These are phyloP conservation scores for Castanopsis chinensis DNA, from an alignment of 306 rosid genomes.

Conservation along the genomic window DNA sequence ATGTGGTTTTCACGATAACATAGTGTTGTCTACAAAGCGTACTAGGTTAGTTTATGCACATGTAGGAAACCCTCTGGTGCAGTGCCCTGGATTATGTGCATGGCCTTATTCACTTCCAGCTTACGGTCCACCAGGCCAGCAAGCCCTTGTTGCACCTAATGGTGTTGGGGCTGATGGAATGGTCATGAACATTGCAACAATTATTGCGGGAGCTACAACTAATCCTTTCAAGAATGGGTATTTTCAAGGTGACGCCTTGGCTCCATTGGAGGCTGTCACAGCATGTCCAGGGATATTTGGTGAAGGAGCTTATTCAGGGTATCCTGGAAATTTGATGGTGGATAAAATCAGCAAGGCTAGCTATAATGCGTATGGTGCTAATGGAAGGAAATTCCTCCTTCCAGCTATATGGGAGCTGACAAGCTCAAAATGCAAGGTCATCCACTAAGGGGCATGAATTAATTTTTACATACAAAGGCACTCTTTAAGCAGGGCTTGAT, in stretches of 20 bases:
- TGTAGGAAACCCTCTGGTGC: conserved; percentile 29
- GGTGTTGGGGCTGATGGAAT: conserved; percentile 20
- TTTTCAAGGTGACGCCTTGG: conserved; percentile 25
- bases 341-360: conserved; percentile 15
- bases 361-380: conserved; percentile 23
- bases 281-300: conserved; percentile 37
- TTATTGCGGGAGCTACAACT: conserved; percentile 30
- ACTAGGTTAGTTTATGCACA: conserved; percentile 19
- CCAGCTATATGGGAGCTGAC: conserved; percentile 29
- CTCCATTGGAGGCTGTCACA: conserved; percentile 28
- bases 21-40: neutral
- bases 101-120: conserved; percentile 30
- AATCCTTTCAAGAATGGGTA: conserved; percentile 28
- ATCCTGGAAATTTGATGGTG: conserved; percentile 29
- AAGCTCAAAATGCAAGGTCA: conserved; percentile 16
- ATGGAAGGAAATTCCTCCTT: conserved; percentile 34
- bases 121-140: conserved; percentile 11
- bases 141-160: conserved; percentile 29
- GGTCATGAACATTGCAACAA: conserved; percentile 20
- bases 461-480: neutral
- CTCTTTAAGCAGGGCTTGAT: neutral
- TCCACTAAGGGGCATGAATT: neutral
- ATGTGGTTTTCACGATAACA: conserved; percentile 30
- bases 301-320: conserved; percentile 26
- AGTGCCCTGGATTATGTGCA: conserved; percentile 32